Conservation (phyloP, 1,139 yeast genomes). For the Yarrowia galli region DNA sequence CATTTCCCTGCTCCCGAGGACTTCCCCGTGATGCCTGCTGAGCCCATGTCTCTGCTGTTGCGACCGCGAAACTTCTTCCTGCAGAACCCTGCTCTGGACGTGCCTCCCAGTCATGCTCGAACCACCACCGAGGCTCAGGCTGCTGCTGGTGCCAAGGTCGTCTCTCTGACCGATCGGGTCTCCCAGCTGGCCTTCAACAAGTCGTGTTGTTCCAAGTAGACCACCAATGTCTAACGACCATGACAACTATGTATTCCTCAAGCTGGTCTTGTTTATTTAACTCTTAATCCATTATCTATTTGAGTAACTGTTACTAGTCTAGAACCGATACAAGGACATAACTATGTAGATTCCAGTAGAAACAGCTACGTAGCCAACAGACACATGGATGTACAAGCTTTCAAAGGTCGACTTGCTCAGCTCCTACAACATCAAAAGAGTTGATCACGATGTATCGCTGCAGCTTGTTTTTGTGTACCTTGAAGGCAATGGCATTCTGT, state of each 20-base stretch:
- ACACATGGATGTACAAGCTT: too few relatives aligned
- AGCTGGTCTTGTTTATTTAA: conserved; percentile 4
- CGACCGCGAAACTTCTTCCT: conserved; percentile 81
- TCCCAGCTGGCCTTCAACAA: conserved; percentile 55
- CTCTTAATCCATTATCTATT: neutral
- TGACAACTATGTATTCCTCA: neutral
- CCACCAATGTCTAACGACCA: too few relatives aligned
- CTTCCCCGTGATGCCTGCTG: conserved; percentile 90
- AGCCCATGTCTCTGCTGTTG: conserved; percentile 73
- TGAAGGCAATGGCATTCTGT: too few relatives aligned
- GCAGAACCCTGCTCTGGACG: conserved; percentile 78
- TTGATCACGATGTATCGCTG: too few relatives aligned
- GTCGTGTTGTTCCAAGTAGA: conserved; percentile 7
- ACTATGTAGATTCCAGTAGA: too few relatives aligned
- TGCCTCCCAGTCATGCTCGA: conserved; percentile 69
- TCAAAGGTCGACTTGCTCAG: too few relatives aligned
- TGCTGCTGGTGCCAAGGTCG: conserved; percentile 51
- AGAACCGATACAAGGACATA: too few relatives aligned
- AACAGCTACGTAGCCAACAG: too few relatives aligned
- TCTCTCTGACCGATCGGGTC: conserved; percentile 60
- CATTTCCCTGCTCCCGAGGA: conserved; percentile 91
- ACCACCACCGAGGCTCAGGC: conserved; percentile 65
- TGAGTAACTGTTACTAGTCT: too few relatives aligned
- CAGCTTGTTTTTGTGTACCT: too few relatives aligned
- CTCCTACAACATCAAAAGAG: too few relatives aligned